Base-by-base conservation (phyloP, 352 stramenopile species). In the Heterotrichella gracilis region DNA sequence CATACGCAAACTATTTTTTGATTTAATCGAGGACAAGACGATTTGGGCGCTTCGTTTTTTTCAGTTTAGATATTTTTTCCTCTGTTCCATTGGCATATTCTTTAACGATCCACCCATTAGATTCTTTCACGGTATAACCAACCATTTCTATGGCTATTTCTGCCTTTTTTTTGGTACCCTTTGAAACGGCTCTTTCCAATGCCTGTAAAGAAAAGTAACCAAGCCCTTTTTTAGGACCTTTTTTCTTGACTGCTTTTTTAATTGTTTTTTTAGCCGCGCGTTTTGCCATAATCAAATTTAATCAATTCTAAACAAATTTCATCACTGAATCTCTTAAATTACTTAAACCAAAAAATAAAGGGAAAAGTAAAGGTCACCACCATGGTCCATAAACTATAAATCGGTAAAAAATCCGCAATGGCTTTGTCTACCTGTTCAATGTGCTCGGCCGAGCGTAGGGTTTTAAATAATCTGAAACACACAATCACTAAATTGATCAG, bases 1-100 rank as follows among this genome's bases (percentile, higher is more conserved):
- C 32, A 53, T 53, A 17, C 32, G 32, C n/a, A 53, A 53, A 17
- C n/a, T 53, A n/a, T 9, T 17, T 53, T 53, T 9, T 17, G 32
- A 53, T 53, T 53, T 53, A 53, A n/a, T 53, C 32, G 32, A 53
- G 32, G 32, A 53, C 32, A 53, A 53, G 32, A 53, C 32, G 32
- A 53, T 9, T 17, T 53, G 32, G 32, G n/a, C 32, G 9, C n/a
- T 53, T 9, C 9, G 9, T 53, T 53, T 17, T 53, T 53, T 53
- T 9, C n/a, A 53, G 9, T 53, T n/a, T 9, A 53, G 32, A 53
- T 17, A 53, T 53, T 17, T n/a, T 9, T 53, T 17, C 32, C n/a
- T n/a, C n/a, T 53, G 9, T 9, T 53, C 32, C 32, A 53, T 9
- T 17, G n/a, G 32, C 32, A 53, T 53, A 53, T 53, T 53, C 9